A percentile compares a stretch with the other conserved stretches of the same genome.
Conservation (phyloP, 2,329 filamentous ascomycete species). For the Grosmannia serpens region DNA sequence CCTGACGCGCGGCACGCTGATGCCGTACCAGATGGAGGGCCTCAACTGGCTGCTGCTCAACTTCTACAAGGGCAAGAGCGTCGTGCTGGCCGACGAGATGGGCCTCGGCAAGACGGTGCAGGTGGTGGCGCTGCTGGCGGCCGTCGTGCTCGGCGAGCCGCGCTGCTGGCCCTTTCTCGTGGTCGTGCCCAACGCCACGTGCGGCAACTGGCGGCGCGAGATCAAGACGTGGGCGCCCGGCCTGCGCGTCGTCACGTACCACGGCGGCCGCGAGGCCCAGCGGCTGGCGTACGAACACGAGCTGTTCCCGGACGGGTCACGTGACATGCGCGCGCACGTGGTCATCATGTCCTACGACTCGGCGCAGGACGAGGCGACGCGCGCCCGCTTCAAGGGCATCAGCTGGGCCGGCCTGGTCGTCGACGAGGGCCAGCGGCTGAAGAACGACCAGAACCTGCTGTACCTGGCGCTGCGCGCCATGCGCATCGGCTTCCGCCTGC, state of each 20-base stretch:
- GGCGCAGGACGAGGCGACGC: constrained; percentile 60
- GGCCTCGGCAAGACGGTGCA: constrained; percentile 96
- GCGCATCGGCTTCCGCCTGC: constrained; percentile 69
- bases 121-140: constrained; percentile 70
- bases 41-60: constrained; percentile 93
- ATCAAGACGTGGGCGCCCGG: constrained; percentile 87
- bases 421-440: constrained; percentile 89
- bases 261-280: constrained; percentile 64
- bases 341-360: constrained; percentile 94
- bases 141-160: constrained; percentile 54
- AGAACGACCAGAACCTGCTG: constrained; percentile 78
- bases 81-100: constrained; percentile 95
- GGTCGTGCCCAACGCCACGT: constrained; percentile 89
- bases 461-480: constrained; percentile 65
- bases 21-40: constrained; percentile 88
- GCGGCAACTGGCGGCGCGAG: constrained; percentile 94
- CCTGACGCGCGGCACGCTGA: constrained; percentile 62
- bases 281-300: constrained; percentile 73
- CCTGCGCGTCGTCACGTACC: constrained; percentile 83
- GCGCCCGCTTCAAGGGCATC: constrained; percentile 53
- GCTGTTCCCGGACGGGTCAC: constrained; percentile 58
- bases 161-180: constrained; percentile 85
- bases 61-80: constrained; percentile 71
- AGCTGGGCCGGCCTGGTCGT: constrained; percentile 84
- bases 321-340: constrained; percentile 72